A percentile compares a stretch with the other conserved stretches of the same genome.
phyloP scores from a whole-genome alignment of 208 protist species.

The Endotrypanum monterogeii region DNA sequence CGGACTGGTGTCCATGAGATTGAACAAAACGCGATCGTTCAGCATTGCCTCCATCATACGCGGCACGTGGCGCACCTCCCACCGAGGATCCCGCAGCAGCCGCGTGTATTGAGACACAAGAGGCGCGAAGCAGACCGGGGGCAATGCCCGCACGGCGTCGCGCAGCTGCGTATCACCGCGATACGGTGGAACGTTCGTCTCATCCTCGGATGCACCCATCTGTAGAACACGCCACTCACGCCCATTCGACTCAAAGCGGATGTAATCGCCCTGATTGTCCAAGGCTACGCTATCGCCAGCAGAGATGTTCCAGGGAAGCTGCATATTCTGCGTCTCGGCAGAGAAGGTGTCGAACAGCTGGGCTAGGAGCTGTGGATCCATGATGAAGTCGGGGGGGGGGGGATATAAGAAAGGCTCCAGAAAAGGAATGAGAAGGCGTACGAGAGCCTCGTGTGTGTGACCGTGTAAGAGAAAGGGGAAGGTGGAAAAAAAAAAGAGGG shows the following conservation, averaged over 20 bases:
- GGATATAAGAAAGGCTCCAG: background rate
- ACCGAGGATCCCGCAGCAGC: conserved; percentile 32
- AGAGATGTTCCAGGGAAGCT: conserved; percentile 20
- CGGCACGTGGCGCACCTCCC: conserved; percentile 39
- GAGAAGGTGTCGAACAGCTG: conserved; percentile 23
- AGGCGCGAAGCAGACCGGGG: conserved; percentile 35
- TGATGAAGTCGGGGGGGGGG: background rate
- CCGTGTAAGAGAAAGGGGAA: background rate
- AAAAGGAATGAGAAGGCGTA: background rate
- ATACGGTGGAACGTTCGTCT: conserved; percentile 22
- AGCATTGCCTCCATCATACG: conserved; percentile 61
- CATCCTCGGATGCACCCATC: conserved; percentile 22
- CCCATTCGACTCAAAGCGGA: conserved; percentile 32
- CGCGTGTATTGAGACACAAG: conserved; percentile 39
- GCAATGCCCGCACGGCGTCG: conserved; percentile 34
- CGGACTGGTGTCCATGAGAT: conserved; percentile 53
- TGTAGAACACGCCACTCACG: conserved; percentile 34
- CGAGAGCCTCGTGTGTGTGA: background rate
- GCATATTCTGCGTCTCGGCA: conserved; percentile 6
- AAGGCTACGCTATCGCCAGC: background rate
- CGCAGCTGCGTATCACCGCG: conserved; percentile 33
- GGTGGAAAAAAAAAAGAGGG: background rate
- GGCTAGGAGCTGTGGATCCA: conserved; percentile 27
- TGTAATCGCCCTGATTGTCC: conserved; percentile 14
- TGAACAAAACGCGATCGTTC: conserved; percentile 64